Percentiles rank a stretch among this genome's conserved stretches.
Evolutionary conservation across 495 filamentous ascomycete species (phyloP).

Genomic region (Talaromyces nanjingensis): DNA sequence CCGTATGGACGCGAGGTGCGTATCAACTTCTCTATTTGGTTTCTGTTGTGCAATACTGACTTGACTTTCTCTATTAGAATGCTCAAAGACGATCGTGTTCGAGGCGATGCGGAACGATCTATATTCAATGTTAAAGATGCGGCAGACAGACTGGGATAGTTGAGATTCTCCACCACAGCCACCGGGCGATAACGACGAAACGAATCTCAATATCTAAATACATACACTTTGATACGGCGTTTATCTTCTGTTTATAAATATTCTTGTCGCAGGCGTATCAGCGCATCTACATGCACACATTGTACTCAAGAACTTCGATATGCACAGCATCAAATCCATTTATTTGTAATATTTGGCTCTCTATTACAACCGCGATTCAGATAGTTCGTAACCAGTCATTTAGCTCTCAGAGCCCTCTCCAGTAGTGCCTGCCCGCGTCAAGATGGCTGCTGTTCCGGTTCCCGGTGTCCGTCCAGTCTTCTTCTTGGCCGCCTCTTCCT

Average conservation of each 20-base stretch:
- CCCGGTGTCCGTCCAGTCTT: conserved; percentile 75
- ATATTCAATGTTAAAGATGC: conserved; percentile 69
- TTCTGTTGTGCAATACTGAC: no score
- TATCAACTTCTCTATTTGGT: not conserved
- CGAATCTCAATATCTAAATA: conserved; percentile 13
- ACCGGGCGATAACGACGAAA: conserved; percentile 27
- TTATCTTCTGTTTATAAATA: not conserved
- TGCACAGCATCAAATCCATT: not conserved
- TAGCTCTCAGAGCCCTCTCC: conserved; percentile 16
- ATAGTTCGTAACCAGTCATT: not conserved
- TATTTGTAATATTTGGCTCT: conserved; percentile 10
- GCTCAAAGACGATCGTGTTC: conserved; percentile 87
- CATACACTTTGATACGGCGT: not conserved
- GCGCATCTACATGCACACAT: not conserved
- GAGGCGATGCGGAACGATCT: conserved; percentile 48
- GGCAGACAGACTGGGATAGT: conserved; percentile 65
- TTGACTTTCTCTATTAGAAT: conserved; percentile 43
- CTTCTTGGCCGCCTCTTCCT: conserved; percentile 96
- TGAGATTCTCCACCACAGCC: not conserved
- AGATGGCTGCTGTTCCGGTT: conserved; percentile 69
- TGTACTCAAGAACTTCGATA: not conserved
- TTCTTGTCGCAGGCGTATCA: not conserved
- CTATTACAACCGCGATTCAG: not conserved
- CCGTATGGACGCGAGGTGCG: conserved; percentile 62
- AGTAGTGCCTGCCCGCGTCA: conserved; percentile 55